Conservation (phyloP, 768 basidiomycete species). For the Tubosaeta brunneosetosa region DNA sequence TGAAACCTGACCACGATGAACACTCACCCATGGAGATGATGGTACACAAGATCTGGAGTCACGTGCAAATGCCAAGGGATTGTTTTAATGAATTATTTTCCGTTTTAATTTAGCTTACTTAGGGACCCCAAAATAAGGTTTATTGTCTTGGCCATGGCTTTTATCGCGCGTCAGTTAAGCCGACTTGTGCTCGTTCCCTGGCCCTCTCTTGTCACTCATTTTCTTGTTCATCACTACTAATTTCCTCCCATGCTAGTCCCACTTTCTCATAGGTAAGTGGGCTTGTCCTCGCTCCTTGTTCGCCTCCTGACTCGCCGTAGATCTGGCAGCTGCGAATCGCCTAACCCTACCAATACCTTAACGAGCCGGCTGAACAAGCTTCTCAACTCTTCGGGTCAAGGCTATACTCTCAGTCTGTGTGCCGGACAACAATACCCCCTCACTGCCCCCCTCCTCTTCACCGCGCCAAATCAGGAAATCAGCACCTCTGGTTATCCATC, state of each 20-base stretch:
- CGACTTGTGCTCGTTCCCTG: neutral
- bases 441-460: conserved; percentile 61
- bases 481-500: conserved; percentile 75
- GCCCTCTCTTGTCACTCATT: neutral
- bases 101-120: neutral
- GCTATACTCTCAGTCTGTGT: conserved; percentile 66
- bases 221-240: neutral
- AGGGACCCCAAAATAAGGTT: neutral
- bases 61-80: neutral
- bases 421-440: conserved; percentile 58
- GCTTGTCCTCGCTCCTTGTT: neutral
- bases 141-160: neutral
- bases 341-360: conserved; percentile 56
- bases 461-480: conserved; percentile 71
- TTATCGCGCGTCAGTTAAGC: neutral
- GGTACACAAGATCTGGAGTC: neutral
- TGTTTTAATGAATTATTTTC: neutral
- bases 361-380: conserved; percentile 63
- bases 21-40: conserved; percentile 17
- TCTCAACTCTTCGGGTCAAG: conserved; percentile 60
- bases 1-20: neutral
- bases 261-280: conserved; percentile 8
- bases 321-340: conserved; percentile 27
- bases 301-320: conserved; percentile 1
- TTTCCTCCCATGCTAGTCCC: conserved; percentile 11